Evolutionary conservation across 805 yeast genomes (phyloP).

Genomic region (Cyberlindnera saturnus): DNA sequence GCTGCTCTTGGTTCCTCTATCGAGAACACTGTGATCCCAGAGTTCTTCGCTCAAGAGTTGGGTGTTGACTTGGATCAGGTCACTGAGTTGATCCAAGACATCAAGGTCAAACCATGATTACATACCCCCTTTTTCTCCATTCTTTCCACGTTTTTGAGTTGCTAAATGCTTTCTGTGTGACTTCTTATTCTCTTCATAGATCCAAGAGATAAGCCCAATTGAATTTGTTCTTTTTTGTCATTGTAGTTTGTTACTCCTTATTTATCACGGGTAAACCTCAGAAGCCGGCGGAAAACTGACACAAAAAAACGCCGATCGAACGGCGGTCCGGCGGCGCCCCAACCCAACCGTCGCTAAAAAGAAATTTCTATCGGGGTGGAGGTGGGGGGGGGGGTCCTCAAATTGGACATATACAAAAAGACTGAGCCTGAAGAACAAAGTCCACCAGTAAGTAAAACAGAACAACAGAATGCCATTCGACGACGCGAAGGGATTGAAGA

Average conservation of each 20-base stretch:
- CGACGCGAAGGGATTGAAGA: conserved; percentile 58
- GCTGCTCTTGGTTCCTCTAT: conserved; percentile 69
- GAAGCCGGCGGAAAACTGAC: too few relatives aligned
- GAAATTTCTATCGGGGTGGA: too few relatives aligned
- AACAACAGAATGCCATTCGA: conserved; percentile 41
- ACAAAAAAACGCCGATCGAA: too few relatives aligned
- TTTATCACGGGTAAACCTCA: too few relatives aligned
- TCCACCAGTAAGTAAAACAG: neutral
- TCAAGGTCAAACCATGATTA: conserved; percentile 4
- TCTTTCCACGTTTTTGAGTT: neutral
- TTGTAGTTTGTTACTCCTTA: too few relatives aligned
- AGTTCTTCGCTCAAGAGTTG: conserved; percentile 54
- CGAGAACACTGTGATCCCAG: conserved; percentile 83
- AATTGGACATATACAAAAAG: neutral
- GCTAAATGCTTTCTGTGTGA: neutral
- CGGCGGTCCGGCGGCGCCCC: too few relatives aligned
- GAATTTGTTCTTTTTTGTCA: too few relatives aligned
- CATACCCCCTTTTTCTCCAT: neutral
- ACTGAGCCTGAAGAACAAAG: too few relatives aligned
- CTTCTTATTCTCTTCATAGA: conserved; percentile 1
- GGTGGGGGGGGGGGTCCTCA: too few relatives aligned
- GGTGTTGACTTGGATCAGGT: conserved; percentile 42
- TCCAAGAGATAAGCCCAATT: too few relatives aligned
- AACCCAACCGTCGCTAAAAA: too few relatives aligned
- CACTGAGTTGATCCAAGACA: conserved; percentile 32